These are phyloP conservation scores for Podaxis sp. DNA, from an alignment of 768 basidiomycete species.

Conservation along the genomic window DNA sequence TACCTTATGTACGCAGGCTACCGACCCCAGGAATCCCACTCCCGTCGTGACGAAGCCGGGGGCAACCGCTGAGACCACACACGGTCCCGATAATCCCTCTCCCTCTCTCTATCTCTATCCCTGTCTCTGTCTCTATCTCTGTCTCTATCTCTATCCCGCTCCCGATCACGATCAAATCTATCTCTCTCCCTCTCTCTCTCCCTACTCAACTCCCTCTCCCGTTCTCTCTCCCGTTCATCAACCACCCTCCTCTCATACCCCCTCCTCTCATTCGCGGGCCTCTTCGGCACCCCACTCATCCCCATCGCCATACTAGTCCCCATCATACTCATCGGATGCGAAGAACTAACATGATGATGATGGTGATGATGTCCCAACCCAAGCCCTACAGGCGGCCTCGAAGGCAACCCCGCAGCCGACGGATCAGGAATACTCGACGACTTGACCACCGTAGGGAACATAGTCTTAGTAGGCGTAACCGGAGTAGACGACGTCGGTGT, in stretches of 20 bases:
- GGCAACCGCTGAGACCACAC: not conserved
- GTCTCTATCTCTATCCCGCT: not conserved
- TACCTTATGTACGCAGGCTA: not conserved
- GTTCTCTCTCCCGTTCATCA: not conserved
- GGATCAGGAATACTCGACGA: not conserved
- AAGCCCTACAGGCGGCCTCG: not conserved
- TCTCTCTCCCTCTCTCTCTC: not conserved
- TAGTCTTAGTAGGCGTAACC: not conserved
- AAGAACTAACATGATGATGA: not conserved
- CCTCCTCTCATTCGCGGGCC: not conserved
- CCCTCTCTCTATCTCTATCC: not conserved
- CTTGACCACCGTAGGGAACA: not conserved
- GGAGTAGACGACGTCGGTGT: conserved; percentile 9
- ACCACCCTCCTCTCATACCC: too few species aligned
- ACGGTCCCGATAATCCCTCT: not conserved
- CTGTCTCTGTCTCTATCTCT: not conserved
- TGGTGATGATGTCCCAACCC: not conserved
- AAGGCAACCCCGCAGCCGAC: not conserved
- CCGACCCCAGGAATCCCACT: not conserved
- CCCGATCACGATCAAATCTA: not conserved
- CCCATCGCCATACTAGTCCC: conserved; percentile 5
- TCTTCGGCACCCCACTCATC: not conserved
- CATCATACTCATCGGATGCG: conserved; percentile 7
- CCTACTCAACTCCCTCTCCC: not conserved
- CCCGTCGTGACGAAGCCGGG: not conserved